Base-by-base conservation (phyloP, 441 rosid genomes). In the Cnidoscolus chayamansa region DNA sequence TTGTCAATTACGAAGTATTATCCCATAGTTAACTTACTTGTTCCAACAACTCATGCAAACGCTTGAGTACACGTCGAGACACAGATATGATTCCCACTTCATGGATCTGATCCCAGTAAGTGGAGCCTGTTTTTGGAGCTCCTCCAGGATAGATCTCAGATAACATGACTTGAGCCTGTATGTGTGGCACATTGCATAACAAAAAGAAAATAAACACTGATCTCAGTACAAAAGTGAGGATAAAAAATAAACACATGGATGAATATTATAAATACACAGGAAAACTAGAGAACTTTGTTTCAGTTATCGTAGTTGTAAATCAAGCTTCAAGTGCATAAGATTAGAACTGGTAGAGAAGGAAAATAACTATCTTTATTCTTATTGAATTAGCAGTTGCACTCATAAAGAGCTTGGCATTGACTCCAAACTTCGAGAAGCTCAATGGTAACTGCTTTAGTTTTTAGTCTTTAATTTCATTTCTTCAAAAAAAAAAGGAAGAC, bases 71-170 rank as follows among this genome's bases (percentile, higher is more conserved):
- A 78, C 88, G 96, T 32, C 91, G 85, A 72, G 86, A 82, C 56
- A 89, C 92, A 78, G 96, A 88, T 73, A 96, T 88, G 74, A 91
- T 67, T 75, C 84, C 94, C 58, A 90, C 90, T 86, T 93, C 97
- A 66, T 81, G 93, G 82, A 93, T 91, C 86, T 89, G 99, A 81
- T 91, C 97, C 98, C 97, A 96, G 78, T 93, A 81, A 68, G 90
- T 88, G 77, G 90, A 86, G 25, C 97, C 98, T 74, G 30, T 77
- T 79, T 85, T 95, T 48, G 99, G 98, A 82, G 93, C 84, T 80
- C 93, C 93, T 84, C 99, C 99, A n/a, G 99, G 99, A 87, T 90
- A 96, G 81, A 96, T 91, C 86, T 96, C 97, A 65, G 99, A 88
- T 77, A 96, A 80, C 91, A 93, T 82, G 70, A 85, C 84, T 83